Base-by-base conservation (phyloP, 768 basidiomycete genomes). In the Serendipita sp. region DNA sequence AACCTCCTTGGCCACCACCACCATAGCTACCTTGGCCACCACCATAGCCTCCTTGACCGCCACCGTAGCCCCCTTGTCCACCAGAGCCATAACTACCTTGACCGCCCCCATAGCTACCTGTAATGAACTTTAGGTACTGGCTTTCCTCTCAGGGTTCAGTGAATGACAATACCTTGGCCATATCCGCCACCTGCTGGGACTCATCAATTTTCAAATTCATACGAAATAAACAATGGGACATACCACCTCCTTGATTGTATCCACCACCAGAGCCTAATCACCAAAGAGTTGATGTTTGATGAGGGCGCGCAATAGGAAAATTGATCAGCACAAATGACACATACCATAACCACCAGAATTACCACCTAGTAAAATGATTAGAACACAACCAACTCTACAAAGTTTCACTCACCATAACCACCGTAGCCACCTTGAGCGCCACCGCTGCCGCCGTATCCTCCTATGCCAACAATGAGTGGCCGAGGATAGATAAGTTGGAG, bases 391-490 rank as follows among this genome's bases (percentile, higher is more conserved):
- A 23, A 35, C 23, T 28, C 10, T 28, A 60, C 16, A 32, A 60
- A 32, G 16, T 35, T 32, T 16, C 34, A 60, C 56, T 23, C 35
- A 60, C 56, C 16, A 36, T 60, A 60, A 8, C 56, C 56, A 10
- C 56, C 56, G 52, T 46, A 46, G 65, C 70, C 68, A 58, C 72
- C 71, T 64, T 72, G 69, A 63, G 65, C 70, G 58, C 69, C 70
- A 1, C 73, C 67, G 52, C 70, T 72, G 54, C 76, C 73, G 58
- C 75, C 73, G 44, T 69, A 71, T 66, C 72, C 70, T 38, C 75
- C 73, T 65, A 76, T 69, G 35, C 63, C 62, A 23, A 23, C 23
- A 23, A 23, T 23, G 23, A 23, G 23, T 23, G 23, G 23, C 23
- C 23, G 1, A 23, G 23, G 23, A 23, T 1, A 23, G 23, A 23